Base-by-base conservation (phyloP, 2,329 filamentous ascomycete species). In the Stylonectria norvegica region DNA sequence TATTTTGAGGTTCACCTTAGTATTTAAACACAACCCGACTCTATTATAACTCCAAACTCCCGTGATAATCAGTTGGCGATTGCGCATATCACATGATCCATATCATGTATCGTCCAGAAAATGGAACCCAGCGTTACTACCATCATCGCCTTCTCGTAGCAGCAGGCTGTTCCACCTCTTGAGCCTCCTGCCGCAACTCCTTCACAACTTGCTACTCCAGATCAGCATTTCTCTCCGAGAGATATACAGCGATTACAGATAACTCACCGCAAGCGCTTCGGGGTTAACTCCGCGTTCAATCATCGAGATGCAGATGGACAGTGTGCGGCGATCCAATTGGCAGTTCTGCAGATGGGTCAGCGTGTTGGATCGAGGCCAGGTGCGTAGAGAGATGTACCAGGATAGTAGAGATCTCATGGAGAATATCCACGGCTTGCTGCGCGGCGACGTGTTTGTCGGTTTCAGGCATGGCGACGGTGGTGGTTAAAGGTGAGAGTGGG, bases 221-320 rank as follows among this genome's bases (percentile, higher is more conserved):
- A 37, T 33, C 4, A 37, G 15, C 18, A 10, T 18, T 5, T 20
- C 10, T 25, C 20, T 15, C 20, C 15, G 12, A 28, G 10, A 14
- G 10, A 5, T 5, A 28, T 5, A 5, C 5, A n/a, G 5, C n/a
- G n/a, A n/a, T n/a, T n/a, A n/a, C n/a, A n/a, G 20, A 5, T 5
- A 10, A 52, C 88, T 60, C 76, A 97, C 93, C 17, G 91, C 90
- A 20, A 98, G 72, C 1, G 91, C 93, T 63, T 97, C 91, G 0
- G 93, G 93, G 60, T 95, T 95, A 20, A 97, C 89, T 11, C 93
- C 93, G 60, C 95, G 95, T 67, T 98, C 93, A 55, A 98, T 94
- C 65, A 98, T 78, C 38, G 89, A 95, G 45, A 97, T 91, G 66
- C 93, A 98, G 48, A 96, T 87, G 3, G 90, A 95, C 14, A 98